Percentiles rank a stretch among this genome's conserved stretches.
These are phyloP conservation scores for Trichoderma polysporum DNA, from an alignment of 2,329 filamentous ascomycete species.

Conservation along the genomic window DNA sequence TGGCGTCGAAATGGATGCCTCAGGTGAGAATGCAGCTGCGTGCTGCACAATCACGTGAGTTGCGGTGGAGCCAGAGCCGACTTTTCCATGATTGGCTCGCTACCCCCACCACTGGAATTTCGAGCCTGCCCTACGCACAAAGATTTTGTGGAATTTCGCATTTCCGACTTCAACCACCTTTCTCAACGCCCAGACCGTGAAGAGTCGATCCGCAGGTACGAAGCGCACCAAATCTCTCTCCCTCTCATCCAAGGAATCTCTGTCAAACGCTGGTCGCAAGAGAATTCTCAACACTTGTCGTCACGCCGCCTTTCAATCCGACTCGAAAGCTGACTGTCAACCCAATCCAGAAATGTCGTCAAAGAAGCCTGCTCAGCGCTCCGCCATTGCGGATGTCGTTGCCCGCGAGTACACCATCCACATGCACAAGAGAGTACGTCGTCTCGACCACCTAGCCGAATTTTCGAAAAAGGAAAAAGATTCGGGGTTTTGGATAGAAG, in stretches of 20 bases:
- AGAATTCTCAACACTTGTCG: neutral
- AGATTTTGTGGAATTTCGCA: constrained; percentile 43
- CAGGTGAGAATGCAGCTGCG: constrained; percentile 16
- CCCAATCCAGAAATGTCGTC: constrained; percentile 43
- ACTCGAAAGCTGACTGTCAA: constrained; percentile 29
- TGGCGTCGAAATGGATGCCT: constrained; percentile 12
- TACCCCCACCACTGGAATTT: constrained; percentile 36
- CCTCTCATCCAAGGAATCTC: constrained; percentile 20
- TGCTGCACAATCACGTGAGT: constrained; percentile 29
- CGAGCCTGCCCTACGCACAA: constrained; percentile 45
- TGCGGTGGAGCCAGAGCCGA: neutral
- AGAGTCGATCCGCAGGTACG: constrained; percentile 46
- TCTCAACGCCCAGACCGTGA: constrained; percentile 40
- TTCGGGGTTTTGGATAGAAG: neutral
- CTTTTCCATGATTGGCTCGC: constrained; percentile 38
- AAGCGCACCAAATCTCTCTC: constrained; percentile 25
- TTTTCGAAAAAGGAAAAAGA: neutral
- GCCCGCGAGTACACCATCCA: constrained; percentile 99
- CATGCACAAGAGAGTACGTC: constrained; percentile 83
- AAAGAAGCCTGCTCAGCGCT: constrained; percentile 60
- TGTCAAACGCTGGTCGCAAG: constrained; percentile 13
- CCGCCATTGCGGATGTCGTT: constrained; percentile 98
- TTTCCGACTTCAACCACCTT: constrained; percentile 37
- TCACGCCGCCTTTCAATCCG: neutral
- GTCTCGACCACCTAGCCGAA: constrained; percentile 18